These are phyloP conservation scores for Rickenella mellea DNA, from an alignment of 768 basidiomycete species.

Conservation along the genomic window DNA sequence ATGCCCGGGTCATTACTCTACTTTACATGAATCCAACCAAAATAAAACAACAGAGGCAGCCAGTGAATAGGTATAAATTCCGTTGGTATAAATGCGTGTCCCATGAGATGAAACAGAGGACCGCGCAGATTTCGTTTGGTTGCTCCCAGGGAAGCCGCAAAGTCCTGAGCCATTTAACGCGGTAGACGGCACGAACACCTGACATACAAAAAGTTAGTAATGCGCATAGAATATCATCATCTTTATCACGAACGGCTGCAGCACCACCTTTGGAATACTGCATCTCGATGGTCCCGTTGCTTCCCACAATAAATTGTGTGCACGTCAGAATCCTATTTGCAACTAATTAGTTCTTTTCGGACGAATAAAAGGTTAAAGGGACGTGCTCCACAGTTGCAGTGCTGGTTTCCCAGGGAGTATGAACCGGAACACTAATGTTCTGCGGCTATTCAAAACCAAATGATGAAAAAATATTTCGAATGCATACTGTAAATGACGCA, in stretches of 20 bases:
- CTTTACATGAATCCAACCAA: too few species aligned
- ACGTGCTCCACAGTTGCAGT: slow-evolving; percentile 51
- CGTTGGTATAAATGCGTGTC: too few species aligned
- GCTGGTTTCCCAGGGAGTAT: slow-evolving; percentile 39
- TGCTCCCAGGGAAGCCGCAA: too few species aligned
- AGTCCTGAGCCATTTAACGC: not conserved
- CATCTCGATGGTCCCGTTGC: slow-evolving; percentile 49
- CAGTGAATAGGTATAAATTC: too few species aligned
- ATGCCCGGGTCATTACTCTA: too few species aligned
- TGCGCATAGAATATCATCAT: too few species aligned
- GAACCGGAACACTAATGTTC: slow-evolving; percentile 48
- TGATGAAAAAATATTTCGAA: not conserved
- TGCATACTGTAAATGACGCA: slow-evolving; percentile 20
- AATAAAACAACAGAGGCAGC: too few species aligned
- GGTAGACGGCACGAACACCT: not conserved
- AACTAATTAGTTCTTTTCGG: not conserved
- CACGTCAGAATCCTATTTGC: slow-evolving; percentile 49
- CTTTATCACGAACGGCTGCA: slow-evolving; percentile 46
- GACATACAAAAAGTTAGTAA: too few species aligned
- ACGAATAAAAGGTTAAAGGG: not conserved
- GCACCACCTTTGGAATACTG: slow-evolving; percentile 57
- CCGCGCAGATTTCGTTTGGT: too few species aligned
- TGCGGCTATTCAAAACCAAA: slow-evolving; percentile 31
- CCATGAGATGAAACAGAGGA: not conserved
- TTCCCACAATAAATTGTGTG: slow-evolving; percentile 57